Percentiles rank a stretch among this genome's conserved stretches.
phyloP scores from a whole-genome alignment of 495 filamentous ascomycete genomes.

The Pseudoneurospora amorphoporcata region DNA sequence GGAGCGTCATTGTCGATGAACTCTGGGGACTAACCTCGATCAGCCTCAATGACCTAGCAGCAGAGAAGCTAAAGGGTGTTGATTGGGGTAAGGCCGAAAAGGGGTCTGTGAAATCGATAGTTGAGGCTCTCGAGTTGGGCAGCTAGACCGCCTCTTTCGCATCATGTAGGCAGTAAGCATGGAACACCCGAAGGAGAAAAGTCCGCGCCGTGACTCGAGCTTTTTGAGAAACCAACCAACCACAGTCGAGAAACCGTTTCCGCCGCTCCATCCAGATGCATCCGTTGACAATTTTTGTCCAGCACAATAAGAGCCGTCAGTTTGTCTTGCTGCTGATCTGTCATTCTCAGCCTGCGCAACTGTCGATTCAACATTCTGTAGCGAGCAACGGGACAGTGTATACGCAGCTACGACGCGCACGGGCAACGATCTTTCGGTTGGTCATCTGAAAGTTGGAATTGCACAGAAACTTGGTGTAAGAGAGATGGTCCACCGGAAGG shows the following conservation, averaged over 20 bases:
- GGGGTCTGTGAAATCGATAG: slow-evolving; percentile 18
- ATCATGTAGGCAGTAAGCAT: neutral
- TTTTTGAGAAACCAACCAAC: neutral
- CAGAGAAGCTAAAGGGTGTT: slow-evolving; percentile 22
- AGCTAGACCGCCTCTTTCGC: slow-evolving; percentile 6
- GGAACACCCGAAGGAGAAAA: neutral
- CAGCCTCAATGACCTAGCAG: slow-evolving; percentile 5
- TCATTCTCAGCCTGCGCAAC: neutral
- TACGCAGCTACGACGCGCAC: neutral
- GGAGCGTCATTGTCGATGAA: slow-evolving; percentile 36
- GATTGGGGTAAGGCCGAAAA: slow-evolving; percentile 37
- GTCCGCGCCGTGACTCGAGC: neutral
- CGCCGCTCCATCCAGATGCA: neutral
- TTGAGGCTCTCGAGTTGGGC: slow-evolving; percentile 22
- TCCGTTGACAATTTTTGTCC: neutral
- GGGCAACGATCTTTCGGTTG: neutral
- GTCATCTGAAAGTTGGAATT: neutral
- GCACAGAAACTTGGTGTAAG: neutral
- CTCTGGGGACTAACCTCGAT: slow-evolving; percentile 27
- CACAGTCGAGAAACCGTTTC: neutral
- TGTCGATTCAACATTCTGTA: neutral
- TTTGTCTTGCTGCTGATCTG: neutral
- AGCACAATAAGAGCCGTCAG: neutral
- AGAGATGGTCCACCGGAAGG: neutral
- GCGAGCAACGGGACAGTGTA: neutral